phyloP scores from a whole-genome alignment of 73 alveolate genomes.

The Paraurostyla sp. region DNA sequence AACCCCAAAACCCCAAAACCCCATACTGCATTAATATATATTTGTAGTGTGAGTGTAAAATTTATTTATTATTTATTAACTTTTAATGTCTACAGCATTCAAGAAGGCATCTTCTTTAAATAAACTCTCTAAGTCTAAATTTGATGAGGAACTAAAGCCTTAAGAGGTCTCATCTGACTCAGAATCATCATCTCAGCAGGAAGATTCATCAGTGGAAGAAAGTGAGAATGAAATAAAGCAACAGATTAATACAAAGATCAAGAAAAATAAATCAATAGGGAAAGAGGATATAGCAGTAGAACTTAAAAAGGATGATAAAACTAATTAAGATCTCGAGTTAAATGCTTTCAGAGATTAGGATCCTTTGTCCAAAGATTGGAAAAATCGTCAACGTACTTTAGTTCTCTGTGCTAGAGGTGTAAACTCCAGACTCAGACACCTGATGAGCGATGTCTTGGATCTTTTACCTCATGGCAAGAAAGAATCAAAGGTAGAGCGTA shows the following conservation, averaged over 20 bases:
- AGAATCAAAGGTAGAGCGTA: slow-evolving; percentile 96
- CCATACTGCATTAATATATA: too few relatives aligned
- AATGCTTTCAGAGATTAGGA: slow-evolving; percentile 75
- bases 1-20: too few relatives aligned
- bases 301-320: neutral
- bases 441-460: slow-evolving; percentile 87
- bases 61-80: too few relatives aligned
- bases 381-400: slow-evolving; percentile 93
- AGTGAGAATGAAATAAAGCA: neutral
- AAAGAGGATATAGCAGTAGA: neutral
- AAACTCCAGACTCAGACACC: slow-evolving; percentile 87
- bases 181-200: neutral
- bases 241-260: neutral
- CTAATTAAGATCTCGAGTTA: neutral
- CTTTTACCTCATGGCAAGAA: slow-evolving; percentile 97
- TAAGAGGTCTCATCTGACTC: neutral
- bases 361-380: slow-evolving; percentile 83
- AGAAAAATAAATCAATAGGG: neutral
- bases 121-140: neutral
- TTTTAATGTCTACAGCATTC: slow-evolving; percentile 48
- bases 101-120: neutral
- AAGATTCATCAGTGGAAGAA: slow-evolving; percentile 1
- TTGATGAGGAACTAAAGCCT: slow-evolving; percentile 26
- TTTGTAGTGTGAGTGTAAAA: too few relatives aligned
- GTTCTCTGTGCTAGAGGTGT: slow-evolving; percentile 94